phyloP scores from a whole-genome alignment of 2,329 filamentous ascomycete genomes.

The Chaetomium strumarium region DNA sequence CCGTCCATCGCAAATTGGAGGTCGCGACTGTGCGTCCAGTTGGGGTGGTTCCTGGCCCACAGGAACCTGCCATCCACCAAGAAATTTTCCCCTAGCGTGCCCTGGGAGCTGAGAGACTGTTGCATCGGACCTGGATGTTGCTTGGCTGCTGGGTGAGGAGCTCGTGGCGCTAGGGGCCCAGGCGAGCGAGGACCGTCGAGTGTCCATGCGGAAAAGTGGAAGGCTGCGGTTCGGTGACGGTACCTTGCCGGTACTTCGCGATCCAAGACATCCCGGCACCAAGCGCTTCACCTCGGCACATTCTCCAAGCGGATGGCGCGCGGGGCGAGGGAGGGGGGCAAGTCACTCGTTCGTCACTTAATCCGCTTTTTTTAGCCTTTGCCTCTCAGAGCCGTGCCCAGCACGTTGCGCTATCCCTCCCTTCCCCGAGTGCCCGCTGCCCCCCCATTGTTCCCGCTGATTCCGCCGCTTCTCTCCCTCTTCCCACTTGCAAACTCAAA shows the following conservation, averaged over 20 bases:
- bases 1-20: conserved; percentile 2
- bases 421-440: conserved; percentile 16
- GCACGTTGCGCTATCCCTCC: conserved; percentile 21
- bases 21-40: not conserved
- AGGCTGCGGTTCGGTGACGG: not conserved
- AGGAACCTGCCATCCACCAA: conserved; percentile 15
- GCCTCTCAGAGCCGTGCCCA: conserved; percentile 13
- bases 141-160: not conserved
- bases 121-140: not conserved
- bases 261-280: not conserved
- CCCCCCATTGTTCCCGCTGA: conserved; percentile 23
- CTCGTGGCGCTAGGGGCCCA: not conserved
- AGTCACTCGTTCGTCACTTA: conserved; percentile 16
- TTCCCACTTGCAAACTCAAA: conserved; percentile 19
- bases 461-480: conserved; percentile 18
- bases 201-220: conserved; percentile 13
- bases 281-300: not conserved
- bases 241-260: conserved; percentile 15
- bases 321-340: not conserved
- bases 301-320: not conserved
- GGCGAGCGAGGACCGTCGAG: conserved; percentile 8
- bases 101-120: conserved; percentile 2
- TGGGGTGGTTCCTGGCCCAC: conserved; percentile 12
- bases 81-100: conserved; percentile 19
- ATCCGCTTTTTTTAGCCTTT: conserved; percentile 9